phyloP scores from a whole-genome alignment of 2,329 filamentous ascomycete genomes.

The Nothophaeocryptopus gaeumannii region DNA sequence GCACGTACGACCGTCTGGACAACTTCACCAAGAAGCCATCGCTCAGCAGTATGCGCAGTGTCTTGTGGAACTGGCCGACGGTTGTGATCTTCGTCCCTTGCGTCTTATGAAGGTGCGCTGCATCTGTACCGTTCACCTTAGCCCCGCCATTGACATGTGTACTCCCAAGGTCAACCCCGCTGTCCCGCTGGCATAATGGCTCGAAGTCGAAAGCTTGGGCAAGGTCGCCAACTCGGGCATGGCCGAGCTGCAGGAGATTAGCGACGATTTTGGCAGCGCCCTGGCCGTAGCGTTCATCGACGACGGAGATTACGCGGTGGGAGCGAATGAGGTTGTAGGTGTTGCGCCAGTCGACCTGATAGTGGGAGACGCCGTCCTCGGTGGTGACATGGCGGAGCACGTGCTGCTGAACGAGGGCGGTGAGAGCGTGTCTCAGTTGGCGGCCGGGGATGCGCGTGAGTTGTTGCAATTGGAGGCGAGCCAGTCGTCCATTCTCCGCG shows the following conservation, averaged over 20 bases:
- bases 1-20: slow-evolving; percentile 45
- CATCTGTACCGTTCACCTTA: slow-evolving; percentile 16
- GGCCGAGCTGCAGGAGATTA: slow-evolving; percentile 72
- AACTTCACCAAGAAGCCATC: slow-evolving; percentile 68
- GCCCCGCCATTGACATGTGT: slow-evolving; percentile 23
- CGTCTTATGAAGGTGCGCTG: slow-evolving; percentile 16
- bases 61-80: slow-evolving; percentile 41
- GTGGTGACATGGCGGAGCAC: slow-evolving; percentile 48
- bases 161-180: slow-evolving; percentile 25
- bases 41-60: slow-evolving; percentile 54
- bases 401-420: slow-evolving; percentile 83
- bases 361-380: slow-evolving; percentile 62
- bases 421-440: slow-evolving; percentile 76
- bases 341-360: slow-evolving; percentile 76
- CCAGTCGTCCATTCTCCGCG: slow-evolving; percentile 73
- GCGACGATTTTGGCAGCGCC: slow-evolving; percentile 72
- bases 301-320: slow-evolving; percentile 75
- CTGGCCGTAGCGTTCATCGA: slow-evolving; percentile 71
- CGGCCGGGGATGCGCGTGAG: slow-evolving; percentile 70
- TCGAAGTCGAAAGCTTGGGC: slow-evolving; percentile 59
- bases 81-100: slow-evolving; percentile 33
- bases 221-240: slow-evolving; percentile 69
- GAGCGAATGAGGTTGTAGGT: slow-evolving; percentile 80
- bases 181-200: slow-evolving; percentile 30
- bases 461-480: slow-evolving; percentile 63